Evolutionary conservation across 108 stramenopile genomes (phyloP).

Genomic region (Discostella stelligeroides): DNA sequence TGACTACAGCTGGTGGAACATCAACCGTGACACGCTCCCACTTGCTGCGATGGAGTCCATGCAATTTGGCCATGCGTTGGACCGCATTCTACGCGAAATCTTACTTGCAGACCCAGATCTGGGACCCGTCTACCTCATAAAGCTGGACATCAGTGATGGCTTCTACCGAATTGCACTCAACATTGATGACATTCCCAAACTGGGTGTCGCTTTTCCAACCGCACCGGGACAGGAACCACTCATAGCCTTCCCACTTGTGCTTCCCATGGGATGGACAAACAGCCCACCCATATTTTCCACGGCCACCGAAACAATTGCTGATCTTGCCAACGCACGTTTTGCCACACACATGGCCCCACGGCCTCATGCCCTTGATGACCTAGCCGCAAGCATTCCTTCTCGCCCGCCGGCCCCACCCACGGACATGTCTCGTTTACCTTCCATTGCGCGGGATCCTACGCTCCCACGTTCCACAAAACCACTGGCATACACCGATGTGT

Average conservation of each 20-base stretch:
- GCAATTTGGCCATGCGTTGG: conserved; percentile 24
- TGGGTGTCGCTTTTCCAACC: conserved; percentile 10
- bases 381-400: background rate
- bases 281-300: conserved; percentile 16
- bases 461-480: background rate
- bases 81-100: conserved; percentile 4
- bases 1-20: conserved; percentile 33
- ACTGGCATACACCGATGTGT: background rate
- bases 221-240: conserved; percentile 5
- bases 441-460: background rate
- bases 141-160: conserved; percentile 7
- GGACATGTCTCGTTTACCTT: background rate
- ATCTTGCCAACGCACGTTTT: background rate
- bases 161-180: conserved; percentile 17
- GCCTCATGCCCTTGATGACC: background rate
- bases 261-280: conserved; percentile 4
- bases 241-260: conserved; percentile 16
- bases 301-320: conserved; percentile 4
- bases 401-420: background rate
- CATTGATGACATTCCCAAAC: conserved; percentile 14
- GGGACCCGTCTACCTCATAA: conserved; percentile 6
- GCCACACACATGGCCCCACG: too few relatives aligned
- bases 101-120: background rate
- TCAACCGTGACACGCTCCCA: conserved; percentile 18
- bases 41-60: conserved; percentile 18